phyloP scores from a whole-genome alignment of 1,284 basidiomycete genomes.

The Trichosporon sp. region DNA sequence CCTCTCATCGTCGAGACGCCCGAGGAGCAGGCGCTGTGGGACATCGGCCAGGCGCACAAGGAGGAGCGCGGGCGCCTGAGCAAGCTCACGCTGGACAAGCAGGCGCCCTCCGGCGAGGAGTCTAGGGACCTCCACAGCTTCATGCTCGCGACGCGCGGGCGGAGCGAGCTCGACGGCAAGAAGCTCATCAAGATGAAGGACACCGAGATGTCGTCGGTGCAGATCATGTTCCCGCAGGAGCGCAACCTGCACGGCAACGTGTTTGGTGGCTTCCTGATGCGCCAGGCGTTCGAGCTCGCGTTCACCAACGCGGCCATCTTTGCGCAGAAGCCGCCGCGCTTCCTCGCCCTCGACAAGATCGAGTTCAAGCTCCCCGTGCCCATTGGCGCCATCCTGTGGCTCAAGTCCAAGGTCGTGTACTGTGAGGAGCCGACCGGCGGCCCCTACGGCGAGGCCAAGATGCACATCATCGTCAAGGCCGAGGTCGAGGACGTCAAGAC shows the following conservation, averaged over 20 bases:
- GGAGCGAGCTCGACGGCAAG: slow-evolving; percentile 33
- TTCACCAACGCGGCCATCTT: slow-evolving; percentile 69
- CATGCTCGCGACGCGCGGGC: slow-evolving; percentile 56
- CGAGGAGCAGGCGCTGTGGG: slow-evolving; percentile 62
- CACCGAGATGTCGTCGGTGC: slow-evolving; percentile 37
- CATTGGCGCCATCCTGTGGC: slow-evolving; percentile 70
- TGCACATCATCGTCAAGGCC: slow-evolving; percentile 70
- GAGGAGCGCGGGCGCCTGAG: slow-evolving; percentile 56
- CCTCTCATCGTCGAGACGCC: slow-evolving; percentile 59
- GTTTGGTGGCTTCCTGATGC: slow-evolving; percentile 66
- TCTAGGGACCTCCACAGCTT: slow-evolving; percentile 63
- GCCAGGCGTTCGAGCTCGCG: slow-evolving; percentile 64
- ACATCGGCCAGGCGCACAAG: slow-evolving; percentile 64
- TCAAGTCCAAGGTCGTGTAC: slow-evolving; percentile 61
- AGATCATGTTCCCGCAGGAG: slow-evolving; percentile 77
- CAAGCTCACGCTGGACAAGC: slow-evolving; percentile 60
- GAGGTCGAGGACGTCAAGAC: slow-evolving; percentile 70
- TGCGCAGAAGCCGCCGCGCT: slow-evolving; percentile 63
- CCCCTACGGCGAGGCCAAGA: slow-evolving; percentile 34
- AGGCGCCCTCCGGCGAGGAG: slow-evolving; percentile 67
- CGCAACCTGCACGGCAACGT: slow-evolving; percentile 77
- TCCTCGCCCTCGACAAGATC: slow-evolving; percentile 72
- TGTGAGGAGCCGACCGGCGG: slow-evolving; percentile 37
- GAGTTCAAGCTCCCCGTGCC: slow-evolving; percentile 74
- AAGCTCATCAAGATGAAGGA: slow-evolving; percentile 43